phyloP scores from a whole-genome alignment of 2,329 filamentous ascomycete species.

The Aspergillus calidoustus region DNA sequence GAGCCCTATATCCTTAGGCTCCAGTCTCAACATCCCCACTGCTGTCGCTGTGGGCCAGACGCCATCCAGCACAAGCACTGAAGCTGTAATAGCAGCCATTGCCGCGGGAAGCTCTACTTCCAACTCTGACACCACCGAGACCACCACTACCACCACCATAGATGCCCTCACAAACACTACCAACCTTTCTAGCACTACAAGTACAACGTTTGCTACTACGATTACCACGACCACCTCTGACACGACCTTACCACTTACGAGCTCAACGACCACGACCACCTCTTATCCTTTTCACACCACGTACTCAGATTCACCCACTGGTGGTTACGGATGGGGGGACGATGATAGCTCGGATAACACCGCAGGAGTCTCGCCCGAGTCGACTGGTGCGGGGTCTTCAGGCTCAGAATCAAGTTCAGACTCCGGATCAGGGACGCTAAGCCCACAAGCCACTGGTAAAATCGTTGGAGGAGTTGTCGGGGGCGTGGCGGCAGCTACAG shows the following conservation, averaged over 20 bases:
- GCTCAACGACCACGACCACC: conserved; percentile 6
- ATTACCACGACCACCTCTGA: not conserved
- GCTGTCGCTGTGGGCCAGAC: not conserved
- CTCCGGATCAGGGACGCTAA: conserved; percentile 24
- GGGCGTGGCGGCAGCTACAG: conserved; percentile 59
- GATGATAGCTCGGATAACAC: not conserved
- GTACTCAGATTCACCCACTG: not conserved
- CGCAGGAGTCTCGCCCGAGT: not conserved
- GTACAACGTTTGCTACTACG: not conserved
- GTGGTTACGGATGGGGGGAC: conserved; percentile 1
- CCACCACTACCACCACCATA: not conserved
- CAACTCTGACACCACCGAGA: not conserved
- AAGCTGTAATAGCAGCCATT: not conserved
- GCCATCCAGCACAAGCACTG: not conserved
- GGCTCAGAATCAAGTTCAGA: conserved; percentile 14
- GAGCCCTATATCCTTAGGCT: not conserved
- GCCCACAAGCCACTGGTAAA: conserved; percentile 50
- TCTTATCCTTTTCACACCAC: not conserved
- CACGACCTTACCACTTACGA: not conserved
- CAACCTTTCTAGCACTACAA: not conserved
- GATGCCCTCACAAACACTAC: not conserved
- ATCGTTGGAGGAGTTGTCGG: conserved; percentile 68
- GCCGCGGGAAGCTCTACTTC: conserved; percentile 2
- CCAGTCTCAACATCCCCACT: conserved; percentile 10
- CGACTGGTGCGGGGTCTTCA: conserved; percentile 1